Evolutionary conservation across 768 basidiomycete species (phyloP).

Genomic region (Boletellus ananiceps): DNA sequence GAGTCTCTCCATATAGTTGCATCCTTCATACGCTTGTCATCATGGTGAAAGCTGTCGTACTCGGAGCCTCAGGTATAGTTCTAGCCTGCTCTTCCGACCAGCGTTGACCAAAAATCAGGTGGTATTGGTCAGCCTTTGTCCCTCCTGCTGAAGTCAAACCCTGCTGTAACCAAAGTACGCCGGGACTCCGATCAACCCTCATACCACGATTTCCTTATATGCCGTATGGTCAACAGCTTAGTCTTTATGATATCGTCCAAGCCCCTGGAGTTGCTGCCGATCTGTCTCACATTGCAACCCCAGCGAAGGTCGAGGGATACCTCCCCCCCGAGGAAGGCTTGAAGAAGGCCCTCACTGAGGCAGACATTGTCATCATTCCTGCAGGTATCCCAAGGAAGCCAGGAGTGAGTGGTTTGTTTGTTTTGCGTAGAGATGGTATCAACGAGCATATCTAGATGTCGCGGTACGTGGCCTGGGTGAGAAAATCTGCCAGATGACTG

Average conservation of each 20-base stretch:
- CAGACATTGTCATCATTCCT: conserved; percentile 90
- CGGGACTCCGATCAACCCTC: not conserved
- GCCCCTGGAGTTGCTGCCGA: conserved; percentile 97
- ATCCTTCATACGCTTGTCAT: conserved; percentile 4
- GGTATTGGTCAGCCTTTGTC: conserved; percentile 97
- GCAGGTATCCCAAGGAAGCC: conserved; percentile 96
- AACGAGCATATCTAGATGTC: conserved; percentile 40
- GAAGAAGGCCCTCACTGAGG: conserved; percentile 76
- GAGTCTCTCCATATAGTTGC: not conserved
- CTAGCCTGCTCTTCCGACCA: not conserved
- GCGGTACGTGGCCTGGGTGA: conserved; percentile 33
- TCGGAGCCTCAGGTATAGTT: conserved; percentile 83
- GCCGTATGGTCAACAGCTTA: conserved; percentile 46
- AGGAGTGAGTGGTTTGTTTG: conserved; percentile 52
- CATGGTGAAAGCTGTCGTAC: conserved; percentile 79
- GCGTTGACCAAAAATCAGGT: conserved; percentile 43
- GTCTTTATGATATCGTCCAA: conserved; percentile 94
- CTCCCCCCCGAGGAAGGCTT: conserved; percentile 77
- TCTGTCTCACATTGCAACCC: conserved; percentile 88
- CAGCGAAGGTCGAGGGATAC: conserved; percentile 79
- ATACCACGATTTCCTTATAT: conserved; percentile 1
- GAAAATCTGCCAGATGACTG: conserved; percentile 6
- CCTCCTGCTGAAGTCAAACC: conserved; percentile 84
- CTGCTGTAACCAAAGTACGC: conserved; percentile 69
- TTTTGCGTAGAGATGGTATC: not conserved